These are phyloP conservation scores for Phytopythium kandeliae DNA, from an alignment of 352 stramenopile species.

Conservation along the genomic window DNA sequence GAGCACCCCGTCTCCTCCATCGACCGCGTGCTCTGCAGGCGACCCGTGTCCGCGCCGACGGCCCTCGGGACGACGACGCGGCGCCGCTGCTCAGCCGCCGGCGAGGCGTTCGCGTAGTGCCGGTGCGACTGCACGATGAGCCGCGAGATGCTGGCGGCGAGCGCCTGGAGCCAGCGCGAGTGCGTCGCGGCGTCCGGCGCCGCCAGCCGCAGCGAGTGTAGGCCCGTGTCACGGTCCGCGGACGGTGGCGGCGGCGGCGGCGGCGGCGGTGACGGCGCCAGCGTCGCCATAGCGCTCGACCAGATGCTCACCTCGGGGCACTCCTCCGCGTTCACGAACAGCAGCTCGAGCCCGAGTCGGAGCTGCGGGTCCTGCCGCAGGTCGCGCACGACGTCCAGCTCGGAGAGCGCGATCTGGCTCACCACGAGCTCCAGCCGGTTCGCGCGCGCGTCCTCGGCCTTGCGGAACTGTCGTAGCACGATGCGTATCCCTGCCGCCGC, in stretches of 20 bases:
- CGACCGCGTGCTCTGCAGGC: constrained; percentile 8
- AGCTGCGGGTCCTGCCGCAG: constrained; percentile 30
- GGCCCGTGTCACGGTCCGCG: background rate
- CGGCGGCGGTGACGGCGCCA: too few species aligned
- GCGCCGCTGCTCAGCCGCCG: background rate
- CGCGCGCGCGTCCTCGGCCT: constrained; percentile 16
- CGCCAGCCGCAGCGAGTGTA: constrained; percentile 33
- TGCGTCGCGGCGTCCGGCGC: constrained; percentile 24
- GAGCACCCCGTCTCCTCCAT: constrained; percentile 11
- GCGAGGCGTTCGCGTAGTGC: constrained; percentile 16
- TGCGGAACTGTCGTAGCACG: constrained; percentile 47
- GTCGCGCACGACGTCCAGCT: constrained; percentile 51
- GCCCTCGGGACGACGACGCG: background rate
- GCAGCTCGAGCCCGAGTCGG: constrained; percentile 53
- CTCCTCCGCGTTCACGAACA: constrained; percentile 15
- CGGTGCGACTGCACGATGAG: constrained; percentile 31
- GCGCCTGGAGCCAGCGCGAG: constrained; percentile 37
- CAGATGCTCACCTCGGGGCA: constrained; percentile 10
- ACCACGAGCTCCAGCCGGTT: constrained; percentile 21
- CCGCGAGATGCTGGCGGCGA: constrained; percentile 41
- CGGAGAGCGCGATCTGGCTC: constrained; percentile 36
- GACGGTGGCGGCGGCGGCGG: too few species aligned
- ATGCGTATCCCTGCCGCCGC: too few species aligned
- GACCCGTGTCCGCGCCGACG: background rate
- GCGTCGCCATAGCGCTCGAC: constrained; percentile 1